These are phyloP conservation scores for Liquidambar formosana DNA, from an alignment of 164 flowering plant genomes.

Conservation along the genomic window DNA sequence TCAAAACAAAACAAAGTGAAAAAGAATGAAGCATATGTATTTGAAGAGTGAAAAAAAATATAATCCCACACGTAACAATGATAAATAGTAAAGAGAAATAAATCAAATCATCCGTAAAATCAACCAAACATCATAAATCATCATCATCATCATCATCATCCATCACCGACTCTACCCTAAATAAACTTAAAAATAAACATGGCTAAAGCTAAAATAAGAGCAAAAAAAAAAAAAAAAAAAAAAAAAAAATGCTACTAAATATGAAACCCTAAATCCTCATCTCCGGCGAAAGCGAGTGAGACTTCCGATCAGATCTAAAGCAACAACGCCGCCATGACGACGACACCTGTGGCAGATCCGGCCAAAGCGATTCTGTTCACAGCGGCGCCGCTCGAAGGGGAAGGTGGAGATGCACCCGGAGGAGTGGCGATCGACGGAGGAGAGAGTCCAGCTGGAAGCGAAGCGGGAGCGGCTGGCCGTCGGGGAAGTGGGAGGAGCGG, in stretches of 20 bases:
- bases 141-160: too few species aligned
- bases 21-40: too few species aligned
- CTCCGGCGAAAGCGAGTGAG: background rate
- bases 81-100: background rate
- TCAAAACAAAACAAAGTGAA: background rate
- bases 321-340: conserved; percentile 23
- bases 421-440: conserved; percentile 14
- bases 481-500: conserved; percentile 20
- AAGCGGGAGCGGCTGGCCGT: conserved; percentile 12
- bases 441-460: conserved; percentile 10
- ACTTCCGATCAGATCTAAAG: conserved; percentile 30
- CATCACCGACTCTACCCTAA: background rate
- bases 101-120: background rate
- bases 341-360: conserved; percentile 25
- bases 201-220: background rate
- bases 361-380: conserved; percentile 20
- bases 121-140: background rate
- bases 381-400: conserved; percentile 14
- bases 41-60: background rate
- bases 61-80: background rate
- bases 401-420: conserved; percentile 9
- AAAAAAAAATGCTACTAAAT: background rate
- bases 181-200: background rate
- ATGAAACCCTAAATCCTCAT: conserved; percentile 4
- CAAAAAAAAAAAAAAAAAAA: background rate